Base-by-base conservation (phyloP, 1,139 yeast species). In the Blastobotrys petasosporus region DNA sequence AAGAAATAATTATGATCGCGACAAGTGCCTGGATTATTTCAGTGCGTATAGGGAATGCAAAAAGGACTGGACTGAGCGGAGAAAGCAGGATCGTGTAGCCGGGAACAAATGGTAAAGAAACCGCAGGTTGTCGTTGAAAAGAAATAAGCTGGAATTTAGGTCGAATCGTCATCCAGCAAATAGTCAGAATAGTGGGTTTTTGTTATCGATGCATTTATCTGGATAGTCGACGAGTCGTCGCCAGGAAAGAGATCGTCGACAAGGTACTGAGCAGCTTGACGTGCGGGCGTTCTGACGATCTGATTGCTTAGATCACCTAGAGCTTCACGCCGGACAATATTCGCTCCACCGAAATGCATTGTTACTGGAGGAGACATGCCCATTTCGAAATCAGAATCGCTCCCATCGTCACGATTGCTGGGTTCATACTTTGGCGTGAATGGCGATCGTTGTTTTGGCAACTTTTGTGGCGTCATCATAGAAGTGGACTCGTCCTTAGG, bases 41-140 rank as follows among this genome's bases (percentile, higher is more conserved):
- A 88, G 83, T 56, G 96, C 97, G 0, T 92, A 90, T 61, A 74
- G 88, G 52, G 97, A 92, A 60, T 92, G 98, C 66, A 82, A 84
- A 59, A 80, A 80, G 60, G 95, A 84, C 58, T 90, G 95, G 82
- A 61, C 69, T 41, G 57, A 60, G 12, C 50, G 68, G 40, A 64
- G 76, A 53, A 65, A 68, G 47, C 52, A 53, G 23, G 71, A 70
- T 50, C 59, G 66, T 16, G 50, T 60, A 42, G 52, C 48, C 20
- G 68, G 69, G 0, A 54, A 53, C 17, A 61, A 48, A 9, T 57
- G 63, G 60, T 57, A 44, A 28, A 30, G 12, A 17, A 4, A 16
- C 5, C 12, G 17, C 17, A 37, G 20, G 2, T n/a, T 10, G 17
- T 15, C 15, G 15, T 25, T 13, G 35, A 32, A 29, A 33, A 15